These are phyloP conservation scores for Citrus maxima DNA, from an alignment of 345 rosid genomes.

Conservation along the genomic window DNA sequence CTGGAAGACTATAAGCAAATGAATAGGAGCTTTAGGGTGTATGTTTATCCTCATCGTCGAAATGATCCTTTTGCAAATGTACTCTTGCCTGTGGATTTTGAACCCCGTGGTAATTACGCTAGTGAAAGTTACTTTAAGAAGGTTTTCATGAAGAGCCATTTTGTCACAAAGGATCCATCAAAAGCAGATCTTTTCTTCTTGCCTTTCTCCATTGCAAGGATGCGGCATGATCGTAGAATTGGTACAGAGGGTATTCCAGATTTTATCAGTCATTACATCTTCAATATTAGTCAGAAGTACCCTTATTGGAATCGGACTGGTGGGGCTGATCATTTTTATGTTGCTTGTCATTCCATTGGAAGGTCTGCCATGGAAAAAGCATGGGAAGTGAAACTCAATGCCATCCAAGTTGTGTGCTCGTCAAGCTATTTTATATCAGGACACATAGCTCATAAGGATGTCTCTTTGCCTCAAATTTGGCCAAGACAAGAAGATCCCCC, in stretches of 20 bases:
- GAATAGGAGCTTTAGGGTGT: conserved; percentile 56
- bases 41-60: conserved; percentile 50
- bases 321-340: conserved; percentile 67
- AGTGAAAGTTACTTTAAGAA: conserved; percentile 63
- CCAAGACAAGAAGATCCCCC: conserved; percentile 54
- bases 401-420: conserved; percentile 61
- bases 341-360: conserved; percentile 63
- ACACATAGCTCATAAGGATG: conserved; percentile 56
- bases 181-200: conserved; percentile 51
- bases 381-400: conserved; percentile 37
- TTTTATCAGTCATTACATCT: conserved; percentile 39
- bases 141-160: conserved; percentile 47
- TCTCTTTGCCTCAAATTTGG: conserved; percentile 62
- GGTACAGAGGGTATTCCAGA: conserved; percentile 33
- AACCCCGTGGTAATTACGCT: conserved; percentile 52
- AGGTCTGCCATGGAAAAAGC: conserved; percentile 47
- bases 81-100: conserved; percentile 42
- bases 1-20: conserved; percentile 46
- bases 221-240: conserved; percentile 50
- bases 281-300: conserved; percentile 40
- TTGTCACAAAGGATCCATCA: conserved; percentile 41
- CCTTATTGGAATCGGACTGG: conserved; percentile 62
- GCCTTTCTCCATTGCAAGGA: conserved; percentile 57
- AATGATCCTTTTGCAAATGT: conserved; percentile 43
- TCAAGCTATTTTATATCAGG: conserved; percentile 53